A percentile compares a stretch with the other conserved stretches of the same genome.
phyloP scores from a whole-genome alignment of 495 filamentous ascomycete genomes.

The Terfezia claveryi region DNA sequence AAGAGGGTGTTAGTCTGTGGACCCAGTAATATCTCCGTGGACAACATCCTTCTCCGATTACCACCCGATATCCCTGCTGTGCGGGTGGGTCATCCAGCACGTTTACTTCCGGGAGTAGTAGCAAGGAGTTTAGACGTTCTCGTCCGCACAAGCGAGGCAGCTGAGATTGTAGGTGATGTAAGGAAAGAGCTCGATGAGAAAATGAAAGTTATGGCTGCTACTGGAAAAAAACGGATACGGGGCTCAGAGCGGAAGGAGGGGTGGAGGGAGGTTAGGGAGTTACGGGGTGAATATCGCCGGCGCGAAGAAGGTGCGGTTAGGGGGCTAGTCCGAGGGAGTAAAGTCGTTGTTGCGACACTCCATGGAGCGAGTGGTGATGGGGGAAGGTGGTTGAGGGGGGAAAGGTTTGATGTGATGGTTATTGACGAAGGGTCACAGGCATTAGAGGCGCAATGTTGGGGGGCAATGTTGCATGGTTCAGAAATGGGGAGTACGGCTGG shows the following conservation, averaged over 20 bases:
- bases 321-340: constrained; percentile 50
- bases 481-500: constrained; percentile 30
- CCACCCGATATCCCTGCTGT: constrained; percentile 66
- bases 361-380: constrained; percentile 87
- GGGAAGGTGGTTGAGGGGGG: constrained; percentile 57
- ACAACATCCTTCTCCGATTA: constrained; percentile 95
- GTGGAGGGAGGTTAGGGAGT: constrained; percentile 61
- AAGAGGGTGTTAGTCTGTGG: constrained; percentile 76
- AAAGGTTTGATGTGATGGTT: constrained; percentile 80
- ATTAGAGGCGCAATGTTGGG: constrained; percentile 93
- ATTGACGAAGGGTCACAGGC: constrained; percentile 94
- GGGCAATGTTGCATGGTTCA: constrained; percentile 40
- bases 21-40: constrained; percentile 86
- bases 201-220: constrained; percentile 36
- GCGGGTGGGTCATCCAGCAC: constrained; percentile 78
- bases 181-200: constrained; percentile 84
- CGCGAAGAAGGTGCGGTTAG: constrained; percentile 62
- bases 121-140: constrained; percentile 79
- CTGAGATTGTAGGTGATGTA: constrained; percentile 73
- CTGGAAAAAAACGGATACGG: constrained; percentile 25
- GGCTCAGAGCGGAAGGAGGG: constrained; percentile 62
- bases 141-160: constrained; percentile 79
- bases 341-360: constrained; percentile 75
- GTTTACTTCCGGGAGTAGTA: constrained; percentile 70
- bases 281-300: constrained; percentile 78